Conservation (phyloP, 805 yeast species). For the Candida rishiriensis region DNA sequence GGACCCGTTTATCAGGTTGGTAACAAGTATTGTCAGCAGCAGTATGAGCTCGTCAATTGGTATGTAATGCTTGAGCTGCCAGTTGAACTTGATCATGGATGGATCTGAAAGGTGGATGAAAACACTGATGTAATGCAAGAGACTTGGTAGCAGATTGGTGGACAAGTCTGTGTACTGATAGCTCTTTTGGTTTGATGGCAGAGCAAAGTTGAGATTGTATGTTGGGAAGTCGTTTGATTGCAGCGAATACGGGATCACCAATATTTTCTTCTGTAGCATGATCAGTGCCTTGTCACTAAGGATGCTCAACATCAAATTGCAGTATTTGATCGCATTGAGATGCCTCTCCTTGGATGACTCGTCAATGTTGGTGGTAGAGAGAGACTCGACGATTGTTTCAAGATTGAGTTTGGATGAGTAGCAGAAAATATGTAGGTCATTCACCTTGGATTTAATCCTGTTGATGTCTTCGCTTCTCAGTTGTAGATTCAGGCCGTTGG, state of each 20-base stretch:
- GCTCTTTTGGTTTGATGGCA: conserved; percentile 1
- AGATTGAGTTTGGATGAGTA: conserved; percentile 41
- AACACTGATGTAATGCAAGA: conserved; percentile 52
- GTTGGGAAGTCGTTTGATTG: conserved; percentile 5
- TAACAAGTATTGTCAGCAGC: conserved; percentile 46
- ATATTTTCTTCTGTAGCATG: conserved; percentile 36
- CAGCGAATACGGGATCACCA: conserved; percentile 18
- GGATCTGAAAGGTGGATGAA: conserved; percentile 46
- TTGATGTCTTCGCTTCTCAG: conserved; percentile 38
- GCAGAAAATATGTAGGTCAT: conserved; percentile 46
- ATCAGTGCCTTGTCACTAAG: conserved; percentile 52
- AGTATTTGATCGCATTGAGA: conserved; percentile 44
- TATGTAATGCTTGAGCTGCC: conserved; percentile 58
- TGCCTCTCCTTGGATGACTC: conserved; percentile 28
- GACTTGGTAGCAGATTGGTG: conserved; percentile 51
- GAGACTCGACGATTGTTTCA: not conserved
- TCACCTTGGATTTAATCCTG: conserved; percentile 43
- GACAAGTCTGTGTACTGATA: conserved; percentile 50
- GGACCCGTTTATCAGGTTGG: conserved; percentile 41
- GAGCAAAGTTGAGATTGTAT: conserved; percentile 13
- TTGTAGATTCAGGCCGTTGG: conserved; percentile 45
- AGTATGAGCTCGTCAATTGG: conserved; percentile 57
- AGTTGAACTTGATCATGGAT: conserved; percentile 37
- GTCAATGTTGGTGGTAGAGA: conserved; percentile 28
- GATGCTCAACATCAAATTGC: conserved; percentile 42